These are phyloP conservation scores for Penicillium bovifimosum DNA, from an alignment of 495 filamentous ascomycete species.

Conservation along the genomic window DNA sequence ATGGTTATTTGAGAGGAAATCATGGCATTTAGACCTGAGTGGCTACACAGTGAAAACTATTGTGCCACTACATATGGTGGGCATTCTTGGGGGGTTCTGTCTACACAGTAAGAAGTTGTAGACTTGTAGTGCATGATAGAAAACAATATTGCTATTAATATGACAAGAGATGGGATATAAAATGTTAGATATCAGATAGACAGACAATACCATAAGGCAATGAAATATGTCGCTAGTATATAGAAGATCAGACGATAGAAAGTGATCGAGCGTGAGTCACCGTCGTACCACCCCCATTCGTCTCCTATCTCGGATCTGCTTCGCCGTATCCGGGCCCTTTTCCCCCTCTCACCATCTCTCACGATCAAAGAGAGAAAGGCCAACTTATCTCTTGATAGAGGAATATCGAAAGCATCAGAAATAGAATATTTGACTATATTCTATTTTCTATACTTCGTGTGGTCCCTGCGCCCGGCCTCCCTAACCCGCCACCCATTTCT, in stretches of 20 bases:
- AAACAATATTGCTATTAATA: neutral
- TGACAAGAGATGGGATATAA: neutral
- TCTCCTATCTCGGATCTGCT: slow-evolving; percentile 5
- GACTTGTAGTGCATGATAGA: too few relatives aligned
- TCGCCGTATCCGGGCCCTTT: slow-evolving; percentile 10
- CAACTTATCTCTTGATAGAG: slow-evolving; percentile 1
- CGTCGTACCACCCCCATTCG: slow-evolving; percentile 3
- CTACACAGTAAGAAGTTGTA: too few relatives aligned
- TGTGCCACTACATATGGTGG: neutral
- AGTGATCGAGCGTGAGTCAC: slow-evolving; percentile 6
- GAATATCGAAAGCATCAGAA: neutral
- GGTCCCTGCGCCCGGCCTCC: slow-evolving; percentile 9
- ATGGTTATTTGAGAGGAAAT: neutral
- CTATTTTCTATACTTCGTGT: slow-evolving; percentile 1
- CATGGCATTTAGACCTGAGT: neutral
- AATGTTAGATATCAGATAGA: neutral
- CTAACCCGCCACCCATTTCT: slow-evolving; percentile 26
- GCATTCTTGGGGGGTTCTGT: neutral
- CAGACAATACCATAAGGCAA: too few relatives aligned
- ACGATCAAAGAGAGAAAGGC: neutral
- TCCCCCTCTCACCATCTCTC: neutral
- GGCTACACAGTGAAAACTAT: neutral
- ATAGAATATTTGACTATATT: slow-evolving; percentile 7
- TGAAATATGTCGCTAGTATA: too few relatives aligned
- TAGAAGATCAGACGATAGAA: neutral